Percentiles rank a stretch among this genome's conserved stretches.
Conservation (phyloP, 208 protist genomes). For the Crithidia expoeki region DNA sequence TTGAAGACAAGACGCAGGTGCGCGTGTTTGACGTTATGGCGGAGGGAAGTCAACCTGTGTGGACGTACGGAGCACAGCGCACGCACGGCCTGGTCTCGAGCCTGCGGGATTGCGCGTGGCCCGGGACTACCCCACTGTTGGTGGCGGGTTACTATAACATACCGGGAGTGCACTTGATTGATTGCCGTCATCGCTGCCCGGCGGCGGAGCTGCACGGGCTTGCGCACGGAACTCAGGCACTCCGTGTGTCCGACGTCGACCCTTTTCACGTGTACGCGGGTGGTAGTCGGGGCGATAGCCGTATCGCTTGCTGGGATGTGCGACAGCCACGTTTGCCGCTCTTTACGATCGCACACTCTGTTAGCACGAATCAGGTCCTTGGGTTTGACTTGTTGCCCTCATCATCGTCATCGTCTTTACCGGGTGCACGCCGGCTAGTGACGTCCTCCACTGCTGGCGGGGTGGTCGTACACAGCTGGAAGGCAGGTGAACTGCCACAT, state of each 20-base stretch:
- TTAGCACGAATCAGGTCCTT: slow-evolving; percentile 55
- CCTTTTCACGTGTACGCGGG: slow-evolving; percentile 28
- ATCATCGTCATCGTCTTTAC: not conserved
- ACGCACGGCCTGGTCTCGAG: slow-evolving; percentile 36
- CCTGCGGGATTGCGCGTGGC: slow-evolving; percentile 36
- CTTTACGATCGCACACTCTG: slow-evolving; percentile 26
- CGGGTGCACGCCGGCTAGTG: slow-evolving; percentile 34
- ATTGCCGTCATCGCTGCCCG: slow-evolving; percentile 51
- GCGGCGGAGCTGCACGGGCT: slow-evolving; percentile 53
- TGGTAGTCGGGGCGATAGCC: slow-evolving; percentile 39
- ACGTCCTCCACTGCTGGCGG: slow-evolving; percentile 49
- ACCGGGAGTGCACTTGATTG: slow-evolving; percentile 65
- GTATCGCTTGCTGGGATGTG: slow-evolving; percentile 76
- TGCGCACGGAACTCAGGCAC: slow-evolving; percentile 24
- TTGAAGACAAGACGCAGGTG: slow-evolving; percentile 61
- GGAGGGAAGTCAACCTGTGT: slow-evolving; percentile 51
- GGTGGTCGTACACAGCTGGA: slow-evolving; percentile 45
- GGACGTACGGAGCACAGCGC: slow-evolving; percentile 36
- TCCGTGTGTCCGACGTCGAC: slow-evolving; percentile 26
- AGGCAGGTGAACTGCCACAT: not conserved
- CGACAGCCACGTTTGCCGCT: slow-evolving; percentile 42
- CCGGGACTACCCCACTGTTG: slow-evolving; percentile 30
- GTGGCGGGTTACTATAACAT: slow-evolving; percentile 56
- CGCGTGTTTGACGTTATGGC: slow-evolving; percentile 71
- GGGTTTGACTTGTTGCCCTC: slow-evolving; percentile 47